Evolutionary conservation across 1,284 basidiomycete species (phyloP).

Genomic region (Sporisorium iseilematis-ciliati): DNA sequence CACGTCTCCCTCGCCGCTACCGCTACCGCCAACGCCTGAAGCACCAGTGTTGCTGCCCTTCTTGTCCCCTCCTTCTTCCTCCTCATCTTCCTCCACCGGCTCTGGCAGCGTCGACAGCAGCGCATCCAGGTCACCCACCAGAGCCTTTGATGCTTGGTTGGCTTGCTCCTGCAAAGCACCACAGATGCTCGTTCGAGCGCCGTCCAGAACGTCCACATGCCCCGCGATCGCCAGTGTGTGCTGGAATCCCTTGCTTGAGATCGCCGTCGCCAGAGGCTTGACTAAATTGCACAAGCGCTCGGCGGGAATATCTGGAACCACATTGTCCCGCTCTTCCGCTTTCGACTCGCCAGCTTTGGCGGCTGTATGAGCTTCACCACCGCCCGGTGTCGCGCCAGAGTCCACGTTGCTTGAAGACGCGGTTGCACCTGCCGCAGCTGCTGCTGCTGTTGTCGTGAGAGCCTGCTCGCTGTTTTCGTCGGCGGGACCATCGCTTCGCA

Average conservation of each 20-base stretch:
- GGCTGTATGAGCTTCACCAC: neutral
- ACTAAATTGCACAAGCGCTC: conserved; percentile 64
- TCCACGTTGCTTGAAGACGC: no score
- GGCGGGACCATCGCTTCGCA: conserved; percentile 25
- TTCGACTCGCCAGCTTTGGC: neutral
- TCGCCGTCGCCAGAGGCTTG: conserved; percentile 62
- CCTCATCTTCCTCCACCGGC: conserved; percentile 39
- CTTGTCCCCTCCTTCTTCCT: conserved; percentile 42
- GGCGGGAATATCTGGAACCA: conserved; percentile 45
- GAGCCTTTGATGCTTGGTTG: conserved; percentile 49
- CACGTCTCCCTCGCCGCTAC: conserved; percentile 7
- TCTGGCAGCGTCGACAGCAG: conserved; percentile 61
- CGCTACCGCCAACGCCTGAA: neutral
- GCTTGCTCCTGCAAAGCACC: conserved; percentile 61
- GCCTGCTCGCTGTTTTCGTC: conserved; percentile 9
- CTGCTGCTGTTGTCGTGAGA: neutral
- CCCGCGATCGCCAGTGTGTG: conserved; percentile 66
- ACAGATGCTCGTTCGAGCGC: conserved; percentile 61
- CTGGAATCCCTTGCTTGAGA: conserved; percentile 67
- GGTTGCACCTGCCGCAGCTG: conserved; percentile 1
- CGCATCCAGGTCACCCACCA: conserved; percentile 59
- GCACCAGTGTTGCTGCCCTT: conserved; percentile 1
- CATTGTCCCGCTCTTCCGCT: conserved; percentile 10
- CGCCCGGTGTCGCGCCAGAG: conserved; percentile 3
- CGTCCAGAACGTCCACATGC: conserved; percentile 60